Conservation (phyloP, 2,329 filamentous ascomycete species). For the Aspergillus jensenii region DNA sequence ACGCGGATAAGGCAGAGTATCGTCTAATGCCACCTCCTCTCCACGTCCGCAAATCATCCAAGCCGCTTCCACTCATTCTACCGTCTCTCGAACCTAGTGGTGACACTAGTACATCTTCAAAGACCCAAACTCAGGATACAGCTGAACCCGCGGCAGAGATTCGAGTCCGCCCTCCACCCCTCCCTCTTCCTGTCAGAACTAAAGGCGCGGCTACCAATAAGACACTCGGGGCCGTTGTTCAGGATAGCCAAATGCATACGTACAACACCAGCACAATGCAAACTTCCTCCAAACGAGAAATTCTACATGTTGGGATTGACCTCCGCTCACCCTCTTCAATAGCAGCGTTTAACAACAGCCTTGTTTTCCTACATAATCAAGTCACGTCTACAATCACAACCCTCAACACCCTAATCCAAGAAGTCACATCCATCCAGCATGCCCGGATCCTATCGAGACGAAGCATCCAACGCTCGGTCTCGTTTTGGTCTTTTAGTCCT, state of each 20-base stretch:
- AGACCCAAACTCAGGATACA: not conserved
- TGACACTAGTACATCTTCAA: not conserved
- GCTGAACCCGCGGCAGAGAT: not conserved
- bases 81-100: not conserved
- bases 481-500: constrained; percentile 43
- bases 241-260: constrained; percentile 4
- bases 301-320: no score
- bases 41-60: constrained; percentile 7
- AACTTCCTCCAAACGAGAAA: no score
- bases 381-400: constrained; percentile 27
- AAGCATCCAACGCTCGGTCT: constrained; percentile 30
- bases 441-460: constrained; percentile 23
- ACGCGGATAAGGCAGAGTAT: not conserved
- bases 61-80: not conserved
- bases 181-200: constrained; percentile 22
- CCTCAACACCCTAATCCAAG: constrained; percentile 27
- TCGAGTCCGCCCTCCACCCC: constrained; percentile 13
- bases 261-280: not conserved
- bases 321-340: not conserved
- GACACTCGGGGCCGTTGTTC: no score
- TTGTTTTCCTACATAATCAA: constrained; percentile 27
- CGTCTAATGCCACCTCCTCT: constrained; percentile 9
- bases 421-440: constrained; percentile 25
- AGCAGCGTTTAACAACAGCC: constrained; percentile 19
- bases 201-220: not conserved